A percentile compares a stretch with the other conserved stretches of the same genome.
These are phyloP conservation scores for Stenogyne calaminthoides DNA, from an alignment of 305 asterid species.

Conservation along the genomic window DNA sequence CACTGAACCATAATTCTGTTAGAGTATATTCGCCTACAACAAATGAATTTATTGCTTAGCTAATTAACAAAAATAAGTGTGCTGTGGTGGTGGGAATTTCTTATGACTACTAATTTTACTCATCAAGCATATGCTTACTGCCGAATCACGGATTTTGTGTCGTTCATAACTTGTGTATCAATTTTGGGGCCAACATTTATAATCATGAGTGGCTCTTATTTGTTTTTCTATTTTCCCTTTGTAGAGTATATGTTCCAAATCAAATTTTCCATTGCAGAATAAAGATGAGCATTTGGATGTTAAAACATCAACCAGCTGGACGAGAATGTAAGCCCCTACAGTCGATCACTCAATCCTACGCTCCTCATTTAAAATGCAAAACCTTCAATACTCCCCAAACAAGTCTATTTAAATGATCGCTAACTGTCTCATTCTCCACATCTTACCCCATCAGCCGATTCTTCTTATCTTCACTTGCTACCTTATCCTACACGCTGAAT, in stretches of 20 bases:
- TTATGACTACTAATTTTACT: background rate
- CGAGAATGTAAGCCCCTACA: constrained; percentile 52
- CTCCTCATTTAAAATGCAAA: constrained; percentile 56
- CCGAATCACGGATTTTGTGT: too few species aligned
- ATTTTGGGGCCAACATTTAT: too few species aligned
- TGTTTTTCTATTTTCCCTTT: too few species aligned
- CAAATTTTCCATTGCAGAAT: background rate
- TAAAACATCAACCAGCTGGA: constrained; percentile 27
- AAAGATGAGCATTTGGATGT: constrained; percentile 34
- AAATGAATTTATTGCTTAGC: too few species aligned
- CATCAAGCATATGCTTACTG: too few species aligned
- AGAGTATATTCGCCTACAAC: too few species aligned
- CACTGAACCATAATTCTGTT: background rate
- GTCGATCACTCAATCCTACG: constrained; percentile 47
- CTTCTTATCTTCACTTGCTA: constrained; percentile 48
- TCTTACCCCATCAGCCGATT: constrained; percentile 69
- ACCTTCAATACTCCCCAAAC: constrained; percentile 46
- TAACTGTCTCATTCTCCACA: constrained; percentile 55
- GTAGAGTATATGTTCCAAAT: too few species aligned
- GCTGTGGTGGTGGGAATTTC: background rate
- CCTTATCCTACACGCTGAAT: constrained; percentile 52
- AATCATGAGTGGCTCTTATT: too few species aligned
- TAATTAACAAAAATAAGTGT: background rate
- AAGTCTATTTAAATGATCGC: constrained; percentile 59
- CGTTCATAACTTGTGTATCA: too few species aligned